These are phyloP conservation scores for Pichia deserticola DNA, from an alignment of 805 yeast genomes.

Conservation along the genomic window DNA sequence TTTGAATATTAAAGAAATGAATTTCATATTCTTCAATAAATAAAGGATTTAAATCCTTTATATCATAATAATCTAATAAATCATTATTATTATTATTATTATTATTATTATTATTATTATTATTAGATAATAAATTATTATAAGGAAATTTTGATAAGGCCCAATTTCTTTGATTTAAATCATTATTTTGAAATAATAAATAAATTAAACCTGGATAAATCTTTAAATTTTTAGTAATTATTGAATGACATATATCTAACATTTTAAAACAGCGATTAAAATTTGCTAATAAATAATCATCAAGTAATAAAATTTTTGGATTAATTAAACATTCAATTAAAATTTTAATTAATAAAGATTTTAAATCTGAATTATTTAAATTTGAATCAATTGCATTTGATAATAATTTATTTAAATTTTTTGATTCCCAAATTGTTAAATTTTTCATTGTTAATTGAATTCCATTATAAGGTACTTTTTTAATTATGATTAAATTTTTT, in stretches of 20 bases:
- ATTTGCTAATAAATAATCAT: slow-evolving; percentile 27
- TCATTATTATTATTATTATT: not conserved
- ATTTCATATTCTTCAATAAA: slow-evolving; percentile 48
- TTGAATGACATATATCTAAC: slow-evolving; percentile 9
- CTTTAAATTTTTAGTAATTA: slow-evolving; percentile 15
- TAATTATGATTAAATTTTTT: slow-evolving; percentile 41
- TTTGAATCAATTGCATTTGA: slow-evolving; percentile 16
- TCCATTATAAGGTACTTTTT: slow-evolving; percentile 29
- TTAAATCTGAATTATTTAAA: slow-evolving; percentile 10
- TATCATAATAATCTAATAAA: not conserved
- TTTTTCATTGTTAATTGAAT: slow-evolving; percentile 18
- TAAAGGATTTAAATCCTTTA: slow-evolving; percentile 27
- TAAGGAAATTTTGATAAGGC: slow-evolving; percentile 30
- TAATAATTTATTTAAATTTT: slow-evolving; percentile 12
- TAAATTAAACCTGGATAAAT: slow-evolving; percentile 45
- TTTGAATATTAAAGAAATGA: slow-evolving; percentile 47
- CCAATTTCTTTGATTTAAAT: slow-evolving; percentile 38
- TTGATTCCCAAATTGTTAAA: slow-evolving; percentile 23
- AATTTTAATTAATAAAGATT: slow-evolving; percentile 22
- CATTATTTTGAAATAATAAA: slow-evolving; percentile 47
- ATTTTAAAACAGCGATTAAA: slow-evolving; percentile 32
- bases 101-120: not conserved
- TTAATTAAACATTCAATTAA: slow-evolving; percentile 44
- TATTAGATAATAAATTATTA: not conserved
- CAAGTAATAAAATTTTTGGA: slow-evolving; percentile 41